Evolutionary conservation across 768 basidiomycete species (phyloP).

Genomic region (Rhodotorula babjevae): DNA sequence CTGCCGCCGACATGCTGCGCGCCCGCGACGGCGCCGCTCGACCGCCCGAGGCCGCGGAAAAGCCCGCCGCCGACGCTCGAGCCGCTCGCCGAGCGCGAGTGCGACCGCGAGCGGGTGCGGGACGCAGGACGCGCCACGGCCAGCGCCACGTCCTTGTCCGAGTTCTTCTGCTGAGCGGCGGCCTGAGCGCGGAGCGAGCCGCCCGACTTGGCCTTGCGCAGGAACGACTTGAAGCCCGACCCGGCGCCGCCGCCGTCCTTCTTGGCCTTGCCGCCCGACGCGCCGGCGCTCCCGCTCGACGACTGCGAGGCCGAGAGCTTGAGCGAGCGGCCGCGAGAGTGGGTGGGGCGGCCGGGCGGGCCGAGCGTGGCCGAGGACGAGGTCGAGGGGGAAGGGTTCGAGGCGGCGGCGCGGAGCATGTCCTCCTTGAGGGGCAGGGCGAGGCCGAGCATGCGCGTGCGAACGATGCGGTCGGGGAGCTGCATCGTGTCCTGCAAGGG

Average conservation of each 20-base stretch:
- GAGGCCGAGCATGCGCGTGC: slow-evolving; percentile 74
- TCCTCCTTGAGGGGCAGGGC: slow-evolving; percentile 81
- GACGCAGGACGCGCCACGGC: neutral
- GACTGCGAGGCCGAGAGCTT: neutral
- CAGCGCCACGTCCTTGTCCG: neutral
- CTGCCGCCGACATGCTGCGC: slow-evolving; percentile 13
- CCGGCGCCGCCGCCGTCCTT: slow-evolving; percentile 5
- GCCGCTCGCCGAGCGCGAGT: slow-evolving; percentile 49
- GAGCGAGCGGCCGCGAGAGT: slow-evolving; percentile 21
- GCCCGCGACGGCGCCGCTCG: slow-evolving; percentile 48
- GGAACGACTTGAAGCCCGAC: slow-evolving; percentile 23
- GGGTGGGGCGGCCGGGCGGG: slow-evolving; percentile 53
- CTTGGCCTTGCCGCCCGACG: neutral
- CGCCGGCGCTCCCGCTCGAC: neutral
- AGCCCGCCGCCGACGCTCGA: neutral
- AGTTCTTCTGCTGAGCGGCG: neutral
- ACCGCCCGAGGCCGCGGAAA: slow-evolving; percentile 44
- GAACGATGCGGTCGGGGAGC: slow-evolving; percentile 64
- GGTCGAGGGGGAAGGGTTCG: slow-evolving; percentile 29
- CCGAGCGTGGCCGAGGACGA: slow-evolving; percentile 42
- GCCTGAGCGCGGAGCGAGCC: slow-evolving; percentile 15
- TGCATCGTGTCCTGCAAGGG: slow-evolving; percentile 72
- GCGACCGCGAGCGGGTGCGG: slow-evolving; percentile 37
- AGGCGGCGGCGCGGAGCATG: slow-evolving; percentile 79
- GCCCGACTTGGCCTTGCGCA: slow-evolving; percentile 31